Conservation (phyloP, 345 rosid species). For the Gossypium bickii region DNA sequence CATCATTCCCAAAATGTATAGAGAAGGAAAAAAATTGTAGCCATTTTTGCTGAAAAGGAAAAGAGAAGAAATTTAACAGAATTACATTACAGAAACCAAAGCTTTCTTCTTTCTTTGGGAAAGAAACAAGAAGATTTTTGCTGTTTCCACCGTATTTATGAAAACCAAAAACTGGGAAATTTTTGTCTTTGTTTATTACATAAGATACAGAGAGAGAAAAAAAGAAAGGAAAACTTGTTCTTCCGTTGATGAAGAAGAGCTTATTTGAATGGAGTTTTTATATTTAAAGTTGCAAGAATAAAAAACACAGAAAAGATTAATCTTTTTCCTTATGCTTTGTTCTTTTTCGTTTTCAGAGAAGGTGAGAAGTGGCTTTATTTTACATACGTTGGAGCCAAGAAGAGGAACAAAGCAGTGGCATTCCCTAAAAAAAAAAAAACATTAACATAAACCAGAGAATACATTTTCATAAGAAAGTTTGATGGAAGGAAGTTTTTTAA, state of each 20-base stretch:
- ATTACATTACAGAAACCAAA: not conserved
- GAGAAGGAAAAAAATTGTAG: not conserved
- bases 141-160: not conserved
- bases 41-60: not conserved
- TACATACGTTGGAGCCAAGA: slow-evolving; percentile 81
- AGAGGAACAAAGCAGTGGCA: slow-evolving; percentile 92
- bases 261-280: not conserved
- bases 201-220: not conserved
- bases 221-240: not conserved
- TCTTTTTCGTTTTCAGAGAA: not conserved
- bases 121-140: slow-evolving; percentile 3
- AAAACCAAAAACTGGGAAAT: not conserved
- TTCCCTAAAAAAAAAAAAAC: slow-evolving; percentile 54
- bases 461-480: not conserved
- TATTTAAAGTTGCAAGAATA: not conserved
- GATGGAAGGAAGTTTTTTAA: not conserved
- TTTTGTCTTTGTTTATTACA: not conserved
- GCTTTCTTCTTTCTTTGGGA: not conserved
- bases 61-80: not conserved
- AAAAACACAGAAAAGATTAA: not conserved
- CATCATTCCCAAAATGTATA: not conserved
- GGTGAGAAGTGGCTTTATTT: not conserved
- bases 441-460: not conserved
- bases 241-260: not conserved
- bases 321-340: not conserved